Conservation (phyloP, 1,284 basidiomycete genomes). For the Fomitopsis pinicola region DNA sequence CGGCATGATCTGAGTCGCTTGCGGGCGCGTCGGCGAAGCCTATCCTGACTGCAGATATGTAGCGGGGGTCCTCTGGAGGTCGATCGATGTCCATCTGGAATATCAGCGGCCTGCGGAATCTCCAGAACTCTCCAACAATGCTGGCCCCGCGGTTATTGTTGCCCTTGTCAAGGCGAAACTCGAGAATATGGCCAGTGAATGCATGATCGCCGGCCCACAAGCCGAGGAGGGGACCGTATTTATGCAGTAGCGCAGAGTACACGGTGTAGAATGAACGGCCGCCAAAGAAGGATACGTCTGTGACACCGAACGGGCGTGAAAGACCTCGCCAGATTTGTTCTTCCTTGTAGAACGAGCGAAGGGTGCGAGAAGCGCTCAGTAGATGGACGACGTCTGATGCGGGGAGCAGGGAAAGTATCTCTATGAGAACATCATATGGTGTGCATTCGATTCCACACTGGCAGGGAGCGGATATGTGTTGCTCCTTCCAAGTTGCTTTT, state of each 20-base stretch:
- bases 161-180: slow-evolving; percentile 12
- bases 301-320: slow-evolving; percentile 11
- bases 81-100: not conserved
- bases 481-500: no score
- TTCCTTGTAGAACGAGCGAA: slow-evolving; percentile 13
- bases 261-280: slow-evolving; percentile 17
- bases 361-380: slow-evolving; percentile 17
- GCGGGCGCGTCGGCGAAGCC: not conserved
- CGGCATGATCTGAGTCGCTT: not conserved
- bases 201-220: slow-evolving; percentile 22
- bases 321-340: slow-evolving; percentile 21
- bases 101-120: slow-evolving; percentile 16
- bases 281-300: slow-evolving; percentile 10
- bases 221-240: slow-evolving; percentile 20
- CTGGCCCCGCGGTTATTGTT: slow-evolving; percentile 2
- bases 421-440: slow-evolving; percentile 22
- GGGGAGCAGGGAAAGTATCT: slow-evolving; percentile 13
- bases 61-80: not conserved
- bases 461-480: no score
- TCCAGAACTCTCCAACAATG: slow-evolving; percentile 19
- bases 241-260: slow-evolving; percentile 17
- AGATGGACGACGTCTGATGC: slow-evolving; percentile 19
- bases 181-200: slow-evolving; percentile 18
- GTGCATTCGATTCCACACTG: slow-evolving; percentile 5
- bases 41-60: not conserved